Evolutionary conservation across 116 monocot genomes (phyloP), one percentile per base, ranked within the genome.

Genomic region (Dioscorea cayenensis): DNA sequence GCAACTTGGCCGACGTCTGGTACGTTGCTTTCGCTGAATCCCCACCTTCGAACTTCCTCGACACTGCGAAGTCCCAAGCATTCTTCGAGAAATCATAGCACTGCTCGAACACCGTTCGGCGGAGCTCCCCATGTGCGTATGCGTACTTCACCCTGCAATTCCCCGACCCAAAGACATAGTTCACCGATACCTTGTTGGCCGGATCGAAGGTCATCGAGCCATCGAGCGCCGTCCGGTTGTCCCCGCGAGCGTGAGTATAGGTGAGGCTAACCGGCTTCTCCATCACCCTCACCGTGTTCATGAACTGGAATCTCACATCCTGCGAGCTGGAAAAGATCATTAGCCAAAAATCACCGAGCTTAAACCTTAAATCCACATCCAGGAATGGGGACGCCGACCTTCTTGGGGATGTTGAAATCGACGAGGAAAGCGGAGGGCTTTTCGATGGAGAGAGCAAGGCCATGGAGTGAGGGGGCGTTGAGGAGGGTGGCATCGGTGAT

Each of bases 281-380:
- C 49, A 74, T 14, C 71, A 88, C 73, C 28, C 67, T 73, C 63
- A 91, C 64, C 43, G 79, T 79, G 83, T 96, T 92, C 88, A 92
- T 92, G 87, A 96, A 96, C 70, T 86, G 86, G 80, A 96, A 92
- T 55, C 84, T 89, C 52, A 84, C 80, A 66, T 96, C 92, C 96
- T 96, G 76, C 19, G 13, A 69, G 22, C 48, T 51, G 23, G 43
- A 69, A 21, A 8, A 36, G 50, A 22, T 14, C 49, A 25, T 51
- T 14, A 14, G 23, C 20, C 8, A 23, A 51, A 17, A 22, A 69
- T 25, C 55, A 11, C 32, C 32, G 7, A 23, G 23, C 5, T 43
- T 12, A 7, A 43, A 43, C 62, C n/a, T 22, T 27, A 62, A 11
- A 5, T 11, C 18, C 17, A 20, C 13, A 25, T 27, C 28, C 12